Base-by-base conservation (phyloP, 1,139 yeast genomes). In the Saccharomyces hybrid region DNA sequence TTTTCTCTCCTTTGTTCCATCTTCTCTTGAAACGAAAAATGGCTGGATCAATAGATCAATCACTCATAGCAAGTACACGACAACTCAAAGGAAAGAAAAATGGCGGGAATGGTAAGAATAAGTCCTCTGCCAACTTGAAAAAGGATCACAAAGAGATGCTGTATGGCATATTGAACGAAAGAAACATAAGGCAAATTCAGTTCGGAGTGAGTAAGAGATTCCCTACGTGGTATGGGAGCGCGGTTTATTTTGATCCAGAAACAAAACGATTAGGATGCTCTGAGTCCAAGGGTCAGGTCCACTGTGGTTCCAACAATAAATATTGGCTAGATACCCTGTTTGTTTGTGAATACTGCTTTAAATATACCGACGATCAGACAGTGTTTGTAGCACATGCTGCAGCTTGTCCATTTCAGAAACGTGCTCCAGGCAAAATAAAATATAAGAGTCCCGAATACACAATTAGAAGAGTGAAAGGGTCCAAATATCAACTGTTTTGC, bases 261-360 rank as follows among this genome's bases (percentile, higher is more conserved):
- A 67, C 64, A 44, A 64, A 61, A 57, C 63, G 65, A 2, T 54
- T 75, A 54, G 73, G 73, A 12, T 60, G 54, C 54, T 38, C 26
- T 14, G 16, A 46, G 27, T 52, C 54, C 42, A 47, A 29, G 14
- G 28, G 26, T 34, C 47, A 31, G 54, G n/a, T 16, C 11, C 11
- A 6, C 24, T 38, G 6, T 4, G 26, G 2, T 1, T 38, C 24
- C n/a, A 38, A 56, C 14, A 21, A 53, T 12, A 68, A 49, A 44
- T 59, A 66, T 57, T 84, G 91, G 89, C 66, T 88, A 1, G 84
- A 83, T 44, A 74, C 75, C 29, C 73, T 90, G 19, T 80, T 73
- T 63, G 84, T 93, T 1, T 93, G 99, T 71, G 89, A 85, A 54
- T 76, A 74, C 56, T 93, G 98, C 71, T 88, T 93, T 76, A 86